Conservation (phyloP, 2,329 filamentous ascomycete species). For the Apiospora rasikravindrae region DNA sequence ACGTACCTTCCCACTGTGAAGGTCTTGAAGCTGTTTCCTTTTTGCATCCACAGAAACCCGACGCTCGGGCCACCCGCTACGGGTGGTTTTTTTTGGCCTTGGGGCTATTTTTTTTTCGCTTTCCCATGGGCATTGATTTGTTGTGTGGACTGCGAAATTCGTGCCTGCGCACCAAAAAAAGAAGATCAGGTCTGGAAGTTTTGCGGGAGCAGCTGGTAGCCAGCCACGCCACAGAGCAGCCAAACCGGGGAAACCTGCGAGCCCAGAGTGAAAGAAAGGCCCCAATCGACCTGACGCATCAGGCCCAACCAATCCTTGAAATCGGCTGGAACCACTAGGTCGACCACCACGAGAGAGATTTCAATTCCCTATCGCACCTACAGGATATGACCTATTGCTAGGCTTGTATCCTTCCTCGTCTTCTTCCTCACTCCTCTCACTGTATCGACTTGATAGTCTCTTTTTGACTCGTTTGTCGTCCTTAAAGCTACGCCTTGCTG, state of each 20-base stretch:
- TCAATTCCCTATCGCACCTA: slow-evolving; percentile 17
- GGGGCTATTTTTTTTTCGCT: slow-evolving; percentile 16
- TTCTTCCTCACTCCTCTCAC: slow-evolving; percentile 29
- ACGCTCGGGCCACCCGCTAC: slow-evolving; percentile 6
- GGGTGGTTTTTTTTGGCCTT: not conserved
- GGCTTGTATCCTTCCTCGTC: slow-evolving; percentile 39
- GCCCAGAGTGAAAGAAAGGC: slow-evolving; percentile 5
- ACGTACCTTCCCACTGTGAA: not conserved
- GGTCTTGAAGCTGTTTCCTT: not conserved
- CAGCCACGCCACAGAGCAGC: slow-evolving; percentile 5
- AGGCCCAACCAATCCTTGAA: slow-evolving; percentile 15
- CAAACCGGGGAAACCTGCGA: slow-evolving; percentile 3
- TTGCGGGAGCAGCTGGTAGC: slow-evolving; percentile 12
- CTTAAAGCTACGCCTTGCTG: slow-evolving; percentile 49
- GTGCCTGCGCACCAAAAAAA: slow-evolving; percentile 13
- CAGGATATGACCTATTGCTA: slow-evolving; percentile 42
- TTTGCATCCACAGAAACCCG: not conserved
- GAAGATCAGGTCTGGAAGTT: slow-evolving; percentile 8
- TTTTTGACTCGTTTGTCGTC: slow-evolving; percentile 35
- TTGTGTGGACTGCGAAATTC: slow-evolving; percentile 18
- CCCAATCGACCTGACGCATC: slow-evolving; percentile 6
- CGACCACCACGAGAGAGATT: slow-evolving; percentile 16
- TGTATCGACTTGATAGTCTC: slow-evolving; percentile 29
- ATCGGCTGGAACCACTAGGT: slow-evolving; percentile 15
- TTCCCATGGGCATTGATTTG: slow-evolving; percentile 15